Percentiles rank a stretch among this genome's conserved stretches.
Conservation (phyloP, 2,329 filamentous ascomycete species). For the Tolypocladium album region DNA sequence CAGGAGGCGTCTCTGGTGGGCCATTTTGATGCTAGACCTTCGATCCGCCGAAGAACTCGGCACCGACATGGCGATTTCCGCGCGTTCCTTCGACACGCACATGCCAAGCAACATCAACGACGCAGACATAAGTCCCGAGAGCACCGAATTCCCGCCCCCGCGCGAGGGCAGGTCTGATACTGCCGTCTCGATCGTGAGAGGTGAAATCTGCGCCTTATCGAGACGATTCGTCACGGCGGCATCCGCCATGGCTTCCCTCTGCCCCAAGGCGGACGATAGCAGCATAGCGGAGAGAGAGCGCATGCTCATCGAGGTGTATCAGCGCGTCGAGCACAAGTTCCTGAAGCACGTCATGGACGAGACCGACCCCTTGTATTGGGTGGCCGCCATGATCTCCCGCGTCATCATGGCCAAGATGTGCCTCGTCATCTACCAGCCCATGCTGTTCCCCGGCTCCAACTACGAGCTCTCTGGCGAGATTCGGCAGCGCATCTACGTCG, state of each 20-base stretch:
- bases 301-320: slow-evolving; percentile 41
- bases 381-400: slow-evolving; percentile 55
- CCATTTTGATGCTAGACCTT: slow-evolving; percentile 46
- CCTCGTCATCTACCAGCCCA: slow-evolving; percentile 65
- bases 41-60: slow-evolving; percentile 44
- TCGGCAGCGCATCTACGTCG: slow-evolving; percentile 59
- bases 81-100: slow-evolving; percentile 33
- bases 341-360: slow-evolving; percentile 38
- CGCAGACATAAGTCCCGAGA: slow-evolving; percentile 32
- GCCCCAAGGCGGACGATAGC: slow-evolving; percentile 14
- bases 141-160: slow-evolving; percentile 33
- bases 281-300: slow-evolving; percentile 25
- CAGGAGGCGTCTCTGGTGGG: slow-evolving; percentile 50
- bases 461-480: slow-evolving; percentile 48
- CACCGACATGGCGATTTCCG: slow-evolving; percentile 31
- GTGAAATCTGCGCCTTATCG: slow-evolving; percentile 35
- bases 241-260: slow-evolving; percentile 20
- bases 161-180: slow-evolving; percentile 41
- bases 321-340: slow-evolving; percentile 43
- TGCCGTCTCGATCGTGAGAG: slow-evolving; percentile 36
- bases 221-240: slow-evolving; percentile 22
- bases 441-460: slow-evolving; percentile 50
- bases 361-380: slow-evolving; percentile 50
- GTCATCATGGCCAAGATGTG: slow-evolving; percentile 71
- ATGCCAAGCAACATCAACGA: slow-evolving; percentile 42